Evolutionary conservation across 2,329 filamentous ascomycete genomes (phyloP), one percentile per base, ranked within the genome.

Genomic region (Hypoxylon sp.): DNA sequence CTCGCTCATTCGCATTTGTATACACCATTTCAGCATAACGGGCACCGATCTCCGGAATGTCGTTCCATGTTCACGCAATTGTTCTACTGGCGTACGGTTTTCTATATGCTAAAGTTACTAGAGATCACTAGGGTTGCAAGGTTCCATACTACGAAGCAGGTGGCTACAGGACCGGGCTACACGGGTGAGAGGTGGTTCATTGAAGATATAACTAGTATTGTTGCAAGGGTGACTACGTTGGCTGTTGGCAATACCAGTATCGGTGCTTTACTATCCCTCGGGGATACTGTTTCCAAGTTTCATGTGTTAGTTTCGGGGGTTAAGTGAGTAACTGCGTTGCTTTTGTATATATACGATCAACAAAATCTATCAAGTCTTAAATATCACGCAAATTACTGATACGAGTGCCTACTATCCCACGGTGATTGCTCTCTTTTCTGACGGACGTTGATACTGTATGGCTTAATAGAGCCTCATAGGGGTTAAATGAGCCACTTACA

Each of bases 311-410:
- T 55, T 58, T 48, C 14, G 43, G 29, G 47, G 41, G 47, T 64
- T 34, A 37, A 61, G 60, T 51, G 56, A 48, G 55, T 34, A 23
- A 63, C 14, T 51, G 63, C 63, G 66, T 34, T 69, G 57, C 19
- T 37, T 67, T 64, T 69, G 56, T 67, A 69, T 57, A 67, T 69
- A 67, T 64, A 66, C 2, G 57, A 61, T 16, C 16, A 37, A 2
- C 14, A 46, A 45, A 64, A 61, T 61, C 45, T 52, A 53, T 11
- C 8, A 41, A 29, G 14, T 16, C 23, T 29, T 34, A 3, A 43
- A 55, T 39, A 32, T 43, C 27, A 32, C 14, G 25, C 16, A n/a
- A 32, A 5, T 19, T 32, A 7, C n/a, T 45, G 14, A 19, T 9
- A 14, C 32, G 23, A 45, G 32, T 45, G 16, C 6, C n/a, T 12